Base-by-base conservation (phyloP, 108 stramenopile species). In the Fragilariopsis cylindrus region DNA sequence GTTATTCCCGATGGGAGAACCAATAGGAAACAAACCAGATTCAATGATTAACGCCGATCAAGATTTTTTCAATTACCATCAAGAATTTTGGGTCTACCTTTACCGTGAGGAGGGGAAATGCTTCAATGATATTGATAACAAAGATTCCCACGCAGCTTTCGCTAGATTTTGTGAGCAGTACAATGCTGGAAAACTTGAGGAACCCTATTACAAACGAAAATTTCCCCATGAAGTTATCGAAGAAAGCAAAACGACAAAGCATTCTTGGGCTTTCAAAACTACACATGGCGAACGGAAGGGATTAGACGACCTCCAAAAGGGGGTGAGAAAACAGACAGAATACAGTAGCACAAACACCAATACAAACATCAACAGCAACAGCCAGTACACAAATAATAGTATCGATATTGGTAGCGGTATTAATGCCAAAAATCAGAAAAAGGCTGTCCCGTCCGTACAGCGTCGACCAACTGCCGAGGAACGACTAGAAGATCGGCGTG, bases 11-110 rank as follows among this genome's bases (percentile, higher is more conserved):
- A 70, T 84, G 71, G 83, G 83, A 57, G 62, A 67, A 12, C 21
- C 74, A 3, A 40, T 71, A 6, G 83, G 78, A 60, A 72, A 71
- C 42, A 57, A 69, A 49, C 93, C 80, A 43, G 58, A 66, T 19
- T 56, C 55, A 12, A 65, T 71, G 75, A 69, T 95, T 42, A 82
- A 92, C 67, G 75, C 90, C 19, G 90, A 89, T 50, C 75, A 76
- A 49, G 82, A 92, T 57, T 95, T 92, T 68, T 95, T 88, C 74
- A 81, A 87, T 40, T 90, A 78, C 66, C 90, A 92, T 76, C 71
- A 85, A 3, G 88, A 95, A 65, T 85, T 92, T 5, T 89, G 87
- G 76, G 81, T 92, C 1, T 95, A 87, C 56, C 75, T 95, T 42
- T 92, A 85, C 69, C 82, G 94, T 4, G 72, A 79, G 50, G 83